Conservation (phyloP, 441 rosid genomes). For the Sinapis alba region DNA sequence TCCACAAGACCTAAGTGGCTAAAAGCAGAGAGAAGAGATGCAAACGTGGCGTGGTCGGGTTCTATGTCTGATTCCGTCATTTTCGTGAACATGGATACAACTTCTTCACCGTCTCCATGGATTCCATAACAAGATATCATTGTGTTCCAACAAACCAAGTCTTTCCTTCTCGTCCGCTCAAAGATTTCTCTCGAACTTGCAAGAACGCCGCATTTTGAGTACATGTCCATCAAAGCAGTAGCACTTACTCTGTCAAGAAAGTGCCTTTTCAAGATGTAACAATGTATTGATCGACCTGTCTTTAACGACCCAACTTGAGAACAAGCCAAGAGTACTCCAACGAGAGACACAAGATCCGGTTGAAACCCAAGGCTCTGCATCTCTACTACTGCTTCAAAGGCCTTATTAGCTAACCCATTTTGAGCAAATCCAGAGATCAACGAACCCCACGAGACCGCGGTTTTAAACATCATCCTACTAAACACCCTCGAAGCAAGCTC, state of each 20-base stretch:
- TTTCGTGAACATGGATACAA: constrained; percentile 44
- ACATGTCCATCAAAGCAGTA: constrained; percentile 56
- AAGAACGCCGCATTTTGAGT: constrained; percentile 55
- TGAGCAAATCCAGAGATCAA: constrained; percentile 54
- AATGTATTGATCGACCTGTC: constrained; percentile 51
- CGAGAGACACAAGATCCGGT: constrained; percentile 50
- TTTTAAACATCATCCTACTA: constrained; percentile 40
- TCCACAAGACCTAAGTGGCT: constrained; percentile 53
- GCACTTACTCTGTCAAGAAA: constrained; percentile 43
- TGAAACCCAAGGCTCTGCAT: constrained; percentile 56
- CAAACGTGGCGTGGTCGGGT: constrained; percentile 59
- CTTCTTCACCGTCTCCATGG: constrained; percentile 57
- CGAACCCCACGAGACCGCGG: constrained; percentile 47
- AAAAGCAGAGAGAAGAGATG: constrained; percentile 54
- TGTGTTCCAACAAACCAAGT: constrained; percentile 55
- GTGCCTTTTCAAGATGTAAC: constrained; percentile 50
- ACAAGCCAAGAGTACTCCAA: constrained; percentile 48
- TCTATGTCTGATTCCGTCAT: constrained; percentile 44
- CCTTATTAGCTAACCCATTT: constrained; percentile 45
- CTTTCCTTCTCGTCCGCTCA: constrained; percentile 43
- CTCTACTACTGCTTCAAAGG: constrained; percentile 45
- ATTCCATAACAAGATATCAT: constrained; percentile 56
- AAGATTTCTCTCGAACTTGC: constrained; percentile 44
- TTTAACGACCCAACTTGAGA: constrained; percentile 53
- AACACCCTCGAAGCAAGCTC: constrained; percentile 46